A percentile compares a stretch with the other conserved stretches of the same genome.
Evolutionary conservation across 768 basidiomycete genomes (phyloP).

Genomic region (Psilocybe azurescens): DNA sequence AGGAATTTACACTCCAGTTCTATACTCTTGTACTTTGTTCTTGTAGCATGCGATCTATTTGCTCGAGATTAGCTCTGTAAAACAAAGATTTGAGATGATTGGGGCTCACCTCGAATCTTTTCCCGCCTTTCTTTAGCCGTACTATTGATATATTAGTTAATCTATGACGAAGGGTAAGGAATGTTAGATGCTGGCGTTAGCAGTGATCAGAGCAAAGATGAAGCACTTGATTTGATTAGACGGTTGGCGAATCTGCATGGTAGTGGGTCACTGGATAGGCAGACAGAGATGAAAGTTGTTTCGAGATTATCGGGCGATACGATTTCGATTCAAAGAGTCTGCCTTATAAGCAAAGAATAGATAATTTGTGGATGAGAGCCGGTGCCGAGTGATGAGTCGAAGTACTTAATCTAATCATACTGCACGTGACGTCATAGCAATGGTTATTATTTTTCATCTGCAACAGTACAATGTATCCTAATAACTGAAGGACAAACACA

Average conservation of each 20-base stretch:
- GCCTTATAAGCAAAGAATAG: too few species aligned
- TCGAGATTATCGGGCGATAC: not conserved
- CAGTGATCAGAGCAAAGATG: not conserved
- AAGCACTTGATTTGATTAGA: constrained; percentile 87
- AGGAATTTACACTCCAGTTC: constrained; percentile 80
- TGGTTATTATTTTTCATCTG: not conserved
- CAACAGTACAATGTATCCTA: too few species aligned
- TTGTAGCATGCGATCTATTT: constrained; percentile 94
- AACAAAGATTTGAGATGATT: not conserved
- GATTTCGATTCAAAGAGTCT: not conserved
- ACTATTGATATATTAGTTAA: constrained; percentile 98
- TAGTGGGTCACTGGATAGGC: constrained; percentile 15
- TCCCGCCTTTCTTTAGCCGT: constrained; percentile 94
- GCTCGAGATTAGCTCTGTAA: constrained; percentile 7
- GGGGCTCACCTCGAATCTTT: constrained; percentile 85
- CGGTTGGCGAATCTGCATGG: constrained; percentile 76
- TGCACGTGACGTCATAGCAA: constrained; percentile 29
- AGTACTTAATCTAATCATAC: constrained; percentile 8
- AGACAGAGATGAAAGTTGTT: not conserved
- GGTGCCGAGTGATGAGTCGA: constrained; percentile 3
- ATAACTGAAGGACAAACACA: too few species aligned
- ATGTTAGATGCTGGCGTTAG: constrained; percentile 9
- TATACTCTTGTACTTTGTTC: constrained; percentile 98
- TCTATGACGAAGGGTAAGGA: constrained; percentile 44
- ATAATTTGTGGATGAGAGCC: not conserved